A percentile compares a stretch with the other conserved stretches of the same genome.
Evolutionary conservation across 139 green algal species (phyloP).

Genomic region (Chlorella sorokiniana): DNA sequence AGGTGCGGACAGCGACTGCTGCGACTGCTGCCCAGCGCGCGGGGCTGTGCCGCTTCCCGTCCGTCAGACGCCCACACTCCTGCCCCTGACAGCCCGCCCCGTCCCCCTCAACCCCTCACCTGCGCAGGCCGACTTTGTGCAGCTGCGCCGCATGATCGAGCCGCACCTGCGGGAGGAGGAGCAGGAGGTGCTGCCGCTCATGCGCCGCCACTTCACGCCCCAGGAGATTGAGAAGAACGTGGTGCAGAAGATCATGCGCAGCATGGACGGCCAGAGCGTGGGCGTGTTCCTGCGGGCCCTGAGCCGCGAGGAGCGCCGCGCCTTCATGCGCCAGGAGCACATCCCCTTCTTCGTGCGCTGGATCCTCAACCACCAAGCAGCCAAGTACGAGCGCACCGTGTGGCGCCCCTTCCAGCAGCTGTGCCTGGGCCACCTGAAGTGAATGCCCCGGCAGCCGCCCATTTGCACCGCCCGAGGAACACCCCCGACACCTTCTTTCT

Average conservation of each 20-base stretch:
- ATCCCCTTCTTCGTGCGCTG: constrained; percentile 26
- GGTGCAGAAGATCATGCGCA: constrained; percentile 11
- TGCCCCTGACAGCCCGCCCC: too few species aligned
- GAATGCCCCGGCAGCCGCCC: too few species aligned
- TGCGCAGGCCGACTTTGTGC: background rate
- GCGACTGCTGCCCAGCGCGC: too few species aligned
- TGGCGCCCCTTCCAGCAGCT: constrained; percentile 17
- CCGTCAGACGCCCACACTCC: too few species aligned
- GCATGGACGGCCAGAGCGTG: background rate
- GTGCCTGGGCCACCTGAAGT: too few species aligned
- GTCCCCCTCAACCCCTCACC: background rate
- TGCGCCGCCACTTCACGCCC: constrained; percentile 24
- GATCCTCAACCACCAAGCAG: background rate
- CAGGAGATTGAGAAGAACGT: constrained; percentile 11
- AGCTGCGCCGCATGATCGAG: background rate
- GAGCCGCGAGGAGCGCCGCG: background rate
- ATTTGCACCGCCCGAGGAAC: too few species aligned
- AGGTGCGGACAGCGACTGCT: too few species aligned
- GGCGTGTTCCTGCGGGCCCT: constrained; percentile 3
- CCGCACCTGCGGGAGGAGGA: constrained; percentile 15
- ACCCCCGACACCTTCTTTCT: too few species aligned
- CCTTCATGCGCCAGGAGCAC: constrained; percentile 2
- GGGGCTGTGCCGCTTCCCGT: too few species aligned
- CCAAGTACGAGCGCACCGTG: constrained; percentile 13
- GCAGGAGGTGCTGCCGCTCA: constrained; percentile 13